Evolutionary conservation across 2,329 filamentous ascomycete genomes (phyloP).

Genomic region (Aspergillus sp.): DNA sequence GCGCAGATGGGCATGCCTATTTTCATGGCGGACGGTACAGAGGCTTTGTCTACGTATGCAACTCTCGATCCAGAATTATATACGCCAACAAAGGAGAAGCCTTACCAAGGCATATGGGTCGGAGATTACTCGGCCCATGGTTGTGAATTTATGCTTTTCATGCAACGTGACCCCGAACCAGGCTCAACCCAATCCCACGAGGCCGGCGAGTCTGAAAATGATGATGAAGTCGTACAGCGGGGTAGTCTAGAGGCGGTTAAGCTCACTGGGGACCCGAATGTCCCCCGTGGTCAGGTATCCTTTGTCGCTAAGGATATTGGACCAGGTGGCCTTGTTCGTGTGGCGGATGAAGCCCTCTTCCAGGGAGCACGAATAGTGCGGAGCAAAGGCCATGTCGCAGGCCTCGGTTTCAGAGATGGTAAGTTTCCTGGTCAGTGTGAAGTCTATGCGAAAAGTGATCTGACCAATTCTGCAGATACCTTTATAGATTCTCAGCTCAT

Average conservation of each 20-base stretch:
- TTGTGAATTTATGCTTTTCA: slow-evolving; percentile 78
- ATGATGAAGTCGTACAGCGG: slow-evolving; percentile 50
- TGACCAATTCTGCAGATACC: slow-evolving; percentile 20
- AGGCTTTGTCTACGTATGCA: slow-evolving; percentile 59
- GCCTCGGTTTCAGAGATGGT: slow-evolving; percentile 67
- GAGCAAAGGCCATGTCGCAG: slow-evolving; percentile 73
- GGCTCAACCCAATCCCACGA: slow-evolving; percentile 13
- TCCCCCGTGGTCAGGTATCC: slow-evolving; percentile 79
- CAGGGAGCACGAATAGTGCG: slow-evolving; percentile 68
- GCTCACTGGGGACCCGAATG: slow-evolving; percentile 83
- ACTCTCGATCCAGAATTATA: slow-evolving; percentile 73
- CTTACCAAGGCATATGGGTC: slow-evolving; percentile 86
- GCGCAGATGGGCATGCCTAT: slow-evolving; percentile 53
- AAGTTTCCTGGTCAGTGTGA: slow-evolving; percentile 28
- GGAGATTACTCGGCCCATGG: slow-evolving; percentile 87
- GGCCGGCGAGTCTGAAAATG: slow-evolving; percentile 34
- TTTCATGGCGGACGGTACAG: slow-evolving; percentile 24
- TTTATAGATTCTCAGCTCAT: slow-evolving; percentile 74
- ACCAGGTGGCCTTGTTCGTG: slow-evolving; percentile 56
- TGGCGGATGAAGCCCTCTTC: slow-evolving; percentile 65
- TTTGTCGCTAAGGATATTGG: slow-evolving; percentile 79
- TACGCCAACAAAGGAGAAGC: slow-evolving; percentile 72
- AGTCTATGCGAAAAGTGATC: neutral
- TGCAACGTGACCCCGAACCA: slow-evolving; percentile 58
- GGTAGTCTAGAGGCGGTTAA: slow-evolving; percentile 81